Percentiles rank a stretch among this genome's conserved stretches.
Conservation (phyloP, 768 basidiomycete species). For the Paxillus rubicundulus region DNA sequence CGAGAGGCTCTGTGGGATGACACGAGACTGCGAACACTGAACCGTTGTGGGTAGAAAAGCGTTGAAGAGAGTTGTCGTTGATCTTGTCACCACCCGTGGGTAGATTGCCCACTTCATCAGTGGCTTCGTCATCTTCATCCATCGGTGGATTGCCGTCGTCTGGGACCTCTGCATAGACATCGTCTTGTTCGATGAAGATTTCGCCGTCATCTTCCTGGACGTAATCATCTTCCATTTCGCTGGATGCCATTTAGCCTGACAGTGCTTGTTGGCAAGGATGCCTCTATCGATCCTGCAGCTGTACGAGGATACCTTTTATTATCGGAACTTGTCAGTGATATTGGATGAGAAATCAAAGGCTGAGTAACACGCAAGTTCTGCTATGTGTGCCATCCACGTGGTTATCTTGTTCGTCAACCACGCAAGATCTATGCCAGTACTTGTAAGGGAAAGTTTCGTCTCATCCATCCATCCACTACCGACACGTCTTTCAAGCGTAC, state of each 20-base stretch:
- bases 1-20: slow-evolving; percentile 80
- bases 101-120: slow-evolving; percentile 46
- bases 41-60: slow-evolving; percentile 61
- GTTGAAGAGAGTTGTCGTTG: slow-evolving; percentile 65
- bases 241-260: slow-evolving; percentile 24
- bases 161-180: slow-evolving; percentile 60
- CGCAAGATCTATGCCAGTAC: neutral
- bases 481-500: too few species aligned
- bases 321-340: neutral
- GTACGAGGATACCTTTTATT: neutral
- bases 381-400: neutral
- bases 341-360: slow-evolving; percentile 27
- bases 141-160: slow-evolving; percentile 70
- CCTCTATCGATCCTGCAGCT: neutral
- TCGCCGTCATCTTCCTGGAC: slow-evolving; percentile 46
- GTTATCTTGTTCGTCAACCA: neutral
- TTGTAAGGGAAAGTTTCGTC: neutral
- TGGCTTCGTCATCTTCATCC: slow-evolving; percentile 65
- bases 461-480: neutral
- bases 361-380: slow-evolving; percentile 8
- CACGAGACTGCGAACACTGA: slow-evolving; percentile 85
- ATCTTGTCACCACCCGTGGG: slow-evolving; percentile 38
- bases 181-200: slow-evolving; percentile 63
- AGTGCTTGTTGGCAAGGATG: slow-evolving; percentile 2
- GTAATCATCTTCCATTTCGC: slow-evolving; percentile 38